Evolutionary conservation across 164 flowering plant species (phyloP).

Genomic region (Piper betle): DNA sequence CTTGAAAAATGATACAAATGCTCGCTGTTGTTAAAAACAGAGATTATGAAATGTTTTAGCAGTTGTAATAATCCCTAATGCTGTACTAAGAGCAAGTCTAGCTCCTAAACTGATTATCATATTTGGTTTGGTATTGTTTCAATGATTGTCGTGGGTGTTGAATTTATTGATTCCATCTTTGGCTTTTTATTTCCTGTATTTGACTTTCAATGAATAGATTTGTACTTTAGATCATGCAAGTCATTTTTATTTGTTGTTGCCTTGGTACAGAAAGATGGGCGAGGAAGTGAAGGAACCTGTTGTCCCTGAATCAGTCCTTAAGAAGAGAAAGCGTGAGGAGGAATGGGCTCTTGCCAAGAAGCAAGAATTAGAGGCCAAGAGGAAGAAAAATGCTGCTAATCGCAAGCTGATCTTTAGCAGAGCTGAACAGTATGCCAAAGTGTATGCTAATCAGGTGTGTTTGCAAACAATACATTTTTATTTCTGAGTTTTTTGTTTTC

Average conservation of each 20-base stretch:
- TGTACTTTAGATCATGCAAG: not conserved
- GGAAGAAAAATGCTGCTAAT: conserved; percentile 20
- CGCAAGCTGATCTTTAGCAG: conserved; percentile 24
- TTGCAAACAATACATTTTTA: no score
- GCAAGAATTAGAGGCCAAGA: conserved; percentile 8
- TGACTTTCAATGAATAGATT: not conserved
- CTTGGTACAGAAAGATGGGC: conserved; percentile 14
- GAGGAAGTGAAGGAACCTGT: conserved; percentile 17
- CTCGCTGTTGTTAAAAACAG: no score
- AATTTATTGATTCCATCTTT: no score
- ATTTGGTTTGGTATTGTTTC: no score
- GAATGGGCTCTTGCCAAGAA: conserved; percentile 29
- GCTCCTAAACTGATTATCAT: no score
- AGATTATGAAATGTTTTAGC: no score
- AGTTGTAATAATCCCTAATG: no score
- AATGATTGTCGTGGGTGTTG: no score
- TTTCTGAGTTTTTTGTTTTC: no score
- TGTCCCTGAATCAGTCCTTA: conserved; percentile 26
- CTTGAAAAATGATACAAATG: no score
- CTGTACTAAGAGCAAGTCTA: no score
- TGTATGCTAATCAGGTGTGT: conserved; percentile 19
- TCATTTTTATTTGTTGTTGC: not conserved
- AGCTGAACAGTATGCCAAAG: conserved; percentile 22
- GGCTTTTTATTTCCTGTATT: no score
- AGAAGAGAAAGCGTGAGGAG: conserved; percentile 28